These are phyloP conservation scores for Euphorbia tirucalli DNA, from an alignment of 345 rosid species.

Conservation along the genomic window DNA sequence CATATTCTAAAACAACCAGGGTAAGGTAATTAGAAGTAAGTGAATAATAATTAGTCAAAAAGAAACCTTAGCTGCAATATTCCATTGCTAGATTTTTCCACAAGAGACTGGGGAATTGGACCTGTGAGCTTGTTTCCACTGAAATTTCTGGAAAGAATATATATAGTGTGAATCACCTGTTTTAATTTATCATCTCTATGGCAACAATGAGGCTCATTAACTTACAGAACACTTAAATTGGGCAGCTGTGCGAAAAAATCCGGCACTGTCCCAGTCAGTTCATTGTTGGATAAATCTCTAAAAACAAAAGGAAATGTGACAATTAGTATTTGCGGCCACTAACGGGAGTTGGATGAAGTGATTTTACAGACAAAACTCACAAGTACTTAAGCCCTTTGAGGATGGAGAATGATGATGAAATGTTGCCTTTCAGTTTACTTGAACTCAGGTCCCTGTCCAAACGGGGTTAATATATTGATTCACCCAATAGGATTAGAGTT, in stretches of 20 bases:
- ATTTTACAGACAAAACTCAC: not conserved
- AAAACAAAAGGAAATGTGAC: not conserved
- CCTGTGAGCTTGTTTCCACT: not conserved
- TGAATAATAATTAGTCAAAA: not conserved
- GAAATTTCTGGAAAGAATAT: too few species aligned
- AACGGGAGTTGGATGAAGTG: not conserved
- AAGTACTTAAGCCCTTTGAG: not conserved
- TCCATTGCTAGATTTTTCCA: slow-evolving; percentile 1
- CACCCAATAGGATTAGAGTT: not conserved
- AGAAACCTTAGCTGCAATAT: slow-evolving; percentile 5
- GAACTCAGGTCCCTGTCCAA: slow-evolving; percentile 12
- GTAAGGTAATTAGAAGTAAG: not conserved
- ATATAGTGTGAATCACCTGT: not conserved
- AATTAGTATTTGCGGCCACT: not conserved
- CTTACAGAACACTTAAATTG: slow-evolving; percentile 8
- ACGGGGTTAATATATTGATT: not conserved
- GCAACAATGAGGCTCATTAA: not conserved
- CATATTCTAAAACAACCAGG: not conserved
- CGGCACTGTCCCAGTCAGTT: slow-evolving; percentile 8
- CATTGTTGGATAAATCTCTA: slow-evolving; percentile 19
- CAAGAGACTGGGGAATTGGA: not conserved
- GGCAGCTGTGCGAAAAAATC: slow-evolving; percentile 4
- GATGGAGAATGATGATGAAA: slow-evolving; percentile 6
- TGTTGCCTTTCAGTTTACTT: not conserved
- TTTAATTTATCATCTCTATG: not conserved